Conservation (phyloP, 129 eudicot genomes). For the Logfia minima region DNA sequence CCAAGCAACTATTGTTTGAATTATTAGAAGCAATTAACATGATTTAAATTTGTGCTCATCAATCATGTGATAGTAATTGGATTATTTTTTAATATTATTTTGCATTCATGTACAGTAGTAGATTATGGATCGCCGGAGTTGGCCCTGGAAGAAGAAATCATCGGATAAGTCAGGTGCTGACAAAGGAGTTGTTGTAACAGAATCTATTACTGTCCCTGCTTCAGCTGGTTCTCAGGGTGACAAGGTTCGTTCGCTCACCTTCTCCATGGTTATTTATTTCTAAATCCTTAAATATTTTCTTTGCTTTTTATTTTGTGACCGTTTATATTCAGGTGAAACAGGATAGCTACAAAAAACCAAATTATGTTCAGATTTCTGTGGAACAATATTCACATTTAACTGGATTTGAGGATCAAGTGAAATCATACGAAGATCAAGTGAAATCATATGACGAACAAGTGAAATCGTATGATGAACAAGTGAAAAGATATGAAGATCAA, state of each 20-base stretch:
- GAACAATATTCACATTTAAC: conserved; percentile 82
- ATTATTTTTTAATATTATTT: background rate
- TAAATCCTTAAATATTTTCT: background rate
- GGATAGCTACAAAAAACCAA: conserved; percentile 69
- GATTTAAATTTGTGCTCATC: conserved; percentile 14
- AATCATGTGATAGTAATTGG: conserved; percentile 2
- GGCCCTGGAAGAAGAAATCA: conserved; percentile 99
- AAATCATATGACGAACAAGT: conserved; percentile 42
- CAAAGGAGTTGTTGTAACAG: conserved; percentile 50
- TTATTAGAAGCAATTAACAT: background rate
- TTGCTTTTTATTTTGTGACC: background rate
- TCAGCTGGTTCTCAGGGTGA: conserved; percentile 55
- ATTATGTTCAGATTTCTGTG: conserved; percentile 86
- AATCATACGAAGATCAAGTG: conserved; percentile 43
- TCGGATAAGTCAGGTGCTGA: conserved; percentile 71
- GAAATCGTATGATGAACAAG: conserved; percentile 69
- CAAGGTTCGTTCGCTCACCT: conserved; percentile 46
- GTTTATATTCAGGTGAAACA: conserved; percentile 48
- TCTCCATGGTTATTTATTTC: background rate
- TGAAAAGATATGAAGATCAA: conserved; percentile 58
- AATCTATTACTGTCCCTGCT: conserved; percentile 48
- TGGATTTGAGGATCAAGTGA: conserved; percentile 82
- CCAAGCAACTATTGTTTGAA: conserved; percentile 1
- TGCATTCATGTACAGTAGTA: conserved; percentile 25
- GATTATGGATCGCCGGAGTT: conserved; percentile 88